These are phyloP conservation scores for Talaromyces islandicus DNA, from an alignment of 2,329 filamentous ascomycete species.

Conservation along the genomic window DNA sequence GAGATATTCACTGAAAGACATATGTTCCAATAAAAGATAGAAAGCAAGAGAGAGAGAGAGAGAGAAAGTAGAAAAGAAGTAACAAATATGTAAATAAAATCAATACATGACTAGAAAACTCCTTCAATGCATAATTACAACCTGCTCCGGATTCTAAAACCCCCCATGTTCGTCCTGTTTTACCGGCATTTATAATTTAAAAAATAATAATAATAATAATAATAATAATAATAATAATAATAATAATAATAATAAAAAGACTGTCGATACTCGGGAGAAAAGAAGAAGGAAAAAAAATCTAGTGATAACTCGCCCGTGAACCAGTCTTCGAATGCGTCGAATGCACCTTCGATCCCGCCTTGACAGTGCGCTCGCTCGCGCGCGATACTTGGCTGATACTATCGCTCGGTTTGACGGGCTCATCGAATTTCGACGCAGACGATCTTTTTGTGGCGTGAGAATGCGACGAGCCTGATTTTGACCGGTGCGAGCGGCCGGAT, in stretches of 20 bases:
- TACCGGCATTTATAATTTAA: background rate
- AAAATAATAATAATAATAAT: background rate
- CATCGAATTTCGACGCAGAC: constrained; percentile 26
- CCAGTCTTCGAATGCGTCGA: background rate
- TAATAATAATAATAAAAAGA: background rate
- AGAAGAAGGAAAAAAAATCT: background rate
- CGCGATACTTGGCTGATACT: constrained; percentile 33
- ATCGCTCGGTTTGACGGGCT: constrained; percentile 32
- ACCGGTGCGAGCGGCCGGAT: constrained; percentile 15
- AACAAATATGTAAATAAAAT: background rate
- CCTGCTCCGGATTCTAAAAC: background rate
- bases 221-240: too few species aligned
- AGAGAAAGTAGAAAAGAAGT: background rate
- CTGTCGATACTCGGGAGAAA: background rate
- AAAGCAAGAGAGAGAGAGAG: background rate
- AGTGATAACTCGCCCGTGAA: background rate
- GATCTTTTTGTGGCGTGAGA: constrained; percentile 23
- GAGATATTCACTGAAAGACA: too few species aligned
- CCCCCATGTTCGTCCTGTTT: background rate
- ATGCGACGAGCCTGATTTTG: constrained; percentile 16
- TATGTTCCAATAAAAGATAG: too few species aligned
- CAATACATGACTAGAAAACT: background rate
- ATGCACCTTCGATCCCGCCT: constrained; percentile 15
- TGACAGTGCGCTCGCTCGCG: constrained; percentile 25
- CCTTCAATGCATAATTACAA: background rate